Evolutionary conservation across 148 eudicot genomes (phyloP).

Genomic region (Rhododendron vialii): DNA sequence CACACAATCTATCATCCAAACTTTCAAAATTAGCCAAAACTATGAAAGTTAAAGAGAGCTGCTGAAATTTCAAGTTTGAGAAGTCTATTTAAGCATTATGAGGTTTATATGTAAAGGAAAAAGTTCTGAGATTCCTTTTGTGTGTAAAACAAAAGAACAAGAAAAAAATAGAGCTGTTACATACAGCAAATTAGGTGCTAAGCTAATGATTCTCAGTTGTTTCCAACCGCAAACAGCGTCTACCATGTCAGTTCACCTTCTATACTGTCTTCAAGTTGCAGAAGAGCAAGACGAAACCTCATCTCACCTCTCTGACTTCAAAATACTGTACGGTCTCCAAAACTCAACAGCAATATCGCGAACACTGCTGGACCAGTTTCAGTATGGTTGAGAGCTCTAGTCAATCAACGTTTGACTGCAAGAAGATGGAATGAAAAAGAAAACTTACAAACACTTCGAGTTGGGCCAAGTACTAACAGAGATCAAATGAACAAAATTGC

Average conservation of each 20-base stretch:
- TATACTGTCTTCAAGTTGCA: not conserved
- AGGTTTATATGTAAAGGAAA: not conserved
- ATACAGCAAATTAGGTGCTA: slow-evolving; percentile 1
- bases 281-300: not conserved
- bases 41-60: not conserved
- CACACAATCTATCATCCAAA: not conserved
- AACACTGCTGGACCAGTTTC: slow-evolving; percentile 1
- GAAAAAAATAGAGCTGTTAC: not conserved
- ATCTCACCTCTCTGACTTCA: not conserved
- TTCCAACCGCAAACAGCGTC: not conserved
- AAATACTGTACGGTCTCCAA: not conserved
- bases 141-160: slow-evolving; percentile 1
- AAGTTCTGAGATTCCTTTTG: not conserved
- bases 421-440: not conserved
- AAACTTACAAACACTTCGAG: not conserved
- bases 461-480: not conserved
- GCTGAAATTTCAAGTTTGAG: not conserved
- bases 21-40: not conserved
- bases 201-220: not conserved
- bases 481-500: not conserved
- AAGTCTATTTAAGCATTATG: not conserved
- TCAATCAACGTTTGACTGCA: not conserved
- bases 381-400: not conserved
- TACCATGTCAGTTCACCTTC: not conserved
- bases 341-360: not conserved